A percentile compares a stretch with the other conserved stretches of the same genome.
Evolutionary conservation across 75 land plant species (phyloP).

Genomic region (Cupressus sempervirens): DNA sequence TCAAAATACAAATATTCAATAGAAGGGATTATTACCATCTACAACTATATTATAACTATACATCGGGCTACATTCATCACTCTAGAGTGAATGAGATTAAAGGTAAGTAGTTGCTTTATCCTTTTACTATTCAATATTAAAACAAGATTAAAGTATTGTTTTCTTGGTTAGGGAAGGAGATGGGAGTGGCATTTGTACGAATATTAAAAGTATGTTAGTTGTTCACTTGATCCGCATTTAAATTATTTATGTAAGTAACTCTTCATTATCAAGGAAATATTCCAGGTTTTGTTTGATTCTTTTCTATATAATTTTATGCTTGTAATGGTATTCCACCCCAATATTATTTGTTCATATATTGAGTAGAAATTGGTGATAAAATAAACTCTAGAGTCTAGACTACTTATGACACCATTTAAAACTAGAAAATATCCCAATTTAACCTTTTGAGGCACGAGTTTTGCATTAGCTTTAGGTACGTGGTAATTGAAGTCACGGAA

Average conservation of each 20-base stretch:
- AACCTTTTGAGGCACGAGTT: no score
- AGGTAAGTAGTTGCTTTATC: conserved; percentile 22
- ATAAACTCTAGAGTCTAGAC: not conserved
- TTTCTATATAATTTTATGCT: no score
- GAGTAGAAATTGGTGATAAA: not conserved
- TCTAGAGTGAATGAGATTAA: conserved; percentile 29
- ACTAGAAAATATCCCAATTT: not conserved
- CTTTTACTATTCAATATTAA: not conserved
- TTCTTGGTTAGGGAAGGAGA: no score
- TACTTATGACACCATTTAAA: not conserved
- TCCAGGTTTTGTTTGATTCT: no score
- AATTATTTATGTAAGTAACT: not conserved
- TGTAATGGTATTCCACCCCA: not conserved
- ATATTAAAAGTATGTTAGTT: no score
- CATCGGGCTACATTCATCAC: conserved; percentile 75
- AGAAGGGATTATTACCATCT: conserved; percentile 28
- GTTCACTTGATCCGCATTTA: not conserved
- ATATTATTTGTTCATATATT: not conserved
- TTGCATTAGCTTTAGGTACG: not conserved
- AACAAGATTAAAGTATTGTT: not conserved
- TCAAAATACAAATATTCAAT: conserved; percentile 20
- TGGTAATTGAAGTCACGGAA: not conserved
- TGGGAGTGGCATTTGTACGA: not conserved
- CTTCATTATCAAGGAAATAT: not conserved
- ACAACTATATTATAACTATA: conserved; percentile 61